Evolutionary conservation across 768 basidiomycete species (phyloP).

Genomic region (Candolleomyces aberdarensis): DNA sequence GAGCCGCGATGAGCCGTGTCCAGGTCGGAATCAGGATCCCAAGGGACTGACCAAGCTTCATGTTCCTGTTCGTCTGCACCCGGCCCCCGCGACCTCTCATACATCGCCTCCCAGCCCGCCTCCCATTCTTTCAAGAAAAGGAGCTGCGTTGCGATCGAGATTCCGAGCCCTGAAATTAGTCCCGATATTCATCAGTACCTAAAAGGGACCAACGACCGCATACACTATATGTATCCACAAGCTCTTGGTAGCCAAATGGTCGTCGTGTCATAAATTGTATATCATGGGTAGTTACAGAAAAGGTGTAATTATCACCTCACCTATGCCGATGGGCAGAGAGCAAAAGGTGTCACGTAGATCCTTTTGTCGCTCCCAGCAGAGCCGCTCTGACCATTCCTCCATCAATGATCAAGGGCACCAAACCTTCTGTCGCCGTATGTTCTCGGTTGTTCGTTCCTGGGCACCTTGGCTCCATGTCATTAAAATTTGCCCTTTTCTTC

Average conservation of each 20-base stretch:
- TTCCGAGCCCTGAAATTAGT: background rate
- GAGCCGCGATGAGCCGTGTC: conserved; percentile 8
- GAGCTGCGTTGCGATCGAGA: background rate
- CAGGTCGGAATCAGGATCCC: conserved; percentile 7
- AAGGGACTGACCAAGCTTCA: background rate
- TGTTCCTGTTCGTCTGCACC: background rate
- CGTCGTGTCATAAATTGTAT: background rate
- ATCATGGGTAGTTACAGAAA: conserved; percentile 1
- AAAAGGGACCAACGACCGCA: background rate
- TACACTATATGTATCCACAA: background rate
- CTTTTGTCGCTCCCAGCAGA: background rate
- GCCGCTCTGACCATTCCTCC: background rate
- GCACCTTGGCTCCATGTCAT: background rate
- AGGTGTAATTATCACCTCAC: conserved; percentile 8
- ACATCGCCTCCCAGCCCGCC: background rate
- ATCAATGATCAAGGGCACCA: background rate
- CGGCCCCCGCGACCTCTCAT: background rate
- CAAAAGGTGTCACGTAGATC: background rate
- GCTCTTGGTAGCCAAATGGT: background rate
- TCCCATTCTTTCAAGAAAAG: background rate
- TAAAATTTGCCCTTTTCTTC: background rate
- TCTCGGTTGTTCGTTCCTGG: conserved; percentile 7
- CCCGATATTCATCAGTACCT: background rate
- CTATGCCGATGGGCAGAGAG: background rate
- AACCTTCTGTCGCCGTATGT: background rate